A percentile compares a stretch with the other conserved stretches of the same genome.
These are phyloP conservation scores for Acmispon strigosus DNA, from an alignment of 306 rosid genomes.

Conservation along the genomic window DNA sequence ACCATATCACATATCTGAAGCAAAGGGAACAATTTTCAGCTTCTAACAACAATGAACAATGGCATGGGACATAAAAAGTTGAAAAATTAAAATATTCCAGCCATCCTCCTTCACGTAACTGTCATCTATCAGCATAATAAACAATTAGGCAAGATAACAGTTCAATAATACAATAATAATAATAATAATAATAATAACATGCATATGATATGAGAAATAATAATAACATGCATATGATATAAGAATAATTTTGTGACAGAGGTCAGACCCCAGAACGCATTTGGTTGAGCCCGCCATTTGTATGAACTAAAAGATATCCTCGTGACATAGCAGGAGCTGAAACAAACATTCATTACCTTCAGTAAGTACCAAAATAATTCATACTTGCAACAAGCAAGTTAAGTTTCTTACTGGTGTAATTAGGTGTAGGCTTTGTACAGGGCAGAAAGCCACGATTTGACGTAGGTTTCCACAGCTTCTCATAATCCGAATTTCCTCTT, in stretches of 20 bases:
- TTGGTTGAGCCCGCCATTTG: slow-evolving; percentile 99
- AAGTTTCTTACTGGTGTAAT: slow-evolving; percentile 61
- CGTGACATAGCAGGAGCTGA: slow-evolving; percentile 64
- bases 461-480: slow-evolving; percentile 87
- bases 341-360: slow-evolving; percentile 19
- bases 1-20: slow-evolving; percentile 99
- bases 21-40: slow-evolving; percentile 26
- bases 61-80: background rate
- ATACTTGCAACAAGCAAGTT: background rate
- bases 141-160: background rate
- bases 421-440: slow-evolving; percentile 57
- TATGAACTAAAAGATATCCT: slow-evolving; percentile 89
- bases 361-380: slow-evolving; percentile 16
- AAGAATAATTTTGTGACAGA: slow-evolving; percentile 19
- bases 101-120: slow-evolving; percentile 6
- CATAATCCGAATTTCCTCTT: slow-evolving; percentile 31
- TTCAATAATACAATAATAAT: background rate
- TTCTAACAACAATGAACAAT: background rate
- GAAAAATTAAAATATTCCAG: background rate
- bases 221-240: background rate
- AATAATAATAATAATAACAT: background rate
- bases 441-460: slow-evolving; percentile 71
- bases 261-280: slow-evolving; percentile 97
- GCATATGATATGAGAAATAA: no score
- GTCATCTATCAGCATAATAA: background rate